Base-by-base conservation (phyloP, 2,329 filamentous ascomycete genomes). In the Penicillium glabrum region DNA sequence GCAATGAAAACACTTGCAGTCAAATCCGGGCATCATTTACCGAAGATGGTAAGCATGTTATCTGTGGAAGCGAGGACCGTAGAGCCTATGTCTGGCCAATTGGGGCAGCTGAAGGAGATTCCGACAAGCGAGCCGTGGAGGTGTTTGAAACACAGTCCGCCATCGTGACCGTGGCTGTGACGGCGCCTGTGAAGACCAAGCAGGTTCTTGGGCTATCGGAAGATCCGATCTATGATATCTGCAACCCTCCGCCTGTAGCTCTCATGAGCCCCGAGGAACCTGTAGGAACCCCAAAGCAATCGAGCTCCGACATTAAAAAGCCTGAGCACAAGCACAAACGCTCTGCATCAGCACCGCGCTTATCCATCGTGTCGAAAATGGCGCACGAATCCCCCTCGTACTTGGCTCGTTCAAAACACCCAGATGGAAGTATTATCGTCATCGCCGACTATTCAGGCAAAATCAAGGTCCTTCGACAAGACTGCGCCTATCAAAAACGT, bases 391-490 rank as follows among this genome's bases (percentile, higher is more conserved):
- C 87, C 1, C 90, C 92, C 0, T 86, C 88, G 0, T 96, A 96
- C 67, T 75, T 93, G 35, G 83, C 90, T 11, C 86, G 92, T 16
- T 89, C 87, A 7, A 83, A 83, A 16, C 95, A 99, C 70, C 78
- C 80, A 14, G 87, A 88, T 58, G 95, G 95, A 26, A 91, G 96
- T 67, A 97, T 99, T 60, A 88, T 99, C 54, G 85, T 98, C 49
- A 96, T 93, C 0, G 90, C 93, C 1, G 93, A 97, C 71, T 91
- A 91, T 66, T 87, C 86, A 0, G 95, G 95, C 35, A 85, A 86
- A 26, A 95, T 99, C 76, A 97, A 97, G 71, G 89, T 98, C 0
- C 97, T 97, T 70, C 86, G 95, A 21, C 93, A 98, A 73, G 95
- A 99, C 71, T 97, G 93, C 70, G 95, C 93, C 0, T 91, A 84